Base-by-base conservation (phyloP, 2,329 filamentous ascomycete species). In the Apiospora kogelbergensis region DNA sequence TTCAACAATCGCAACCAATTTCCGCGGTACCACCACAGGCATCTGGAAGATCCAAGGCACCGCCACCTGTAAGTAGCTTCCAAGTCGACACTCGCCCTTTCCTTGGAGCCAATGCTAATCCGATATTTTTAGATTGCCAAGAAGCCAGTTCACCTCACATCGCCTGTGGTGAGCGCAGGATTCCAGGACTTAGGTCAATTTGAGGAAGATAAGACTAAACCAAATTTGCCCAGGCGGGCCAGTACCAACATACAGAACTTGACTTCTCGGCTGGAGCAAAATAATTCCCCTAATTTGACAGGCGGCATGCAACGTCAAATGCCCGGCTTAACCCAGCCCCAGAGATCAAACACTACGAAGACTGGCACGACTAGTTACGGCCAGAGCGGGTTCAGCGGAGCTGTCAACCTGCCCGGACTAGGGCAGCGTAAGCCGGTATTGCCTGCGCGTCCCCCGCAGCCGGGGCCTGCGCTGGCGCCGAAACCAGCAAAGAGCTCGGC, bases 101-200 rank as follows among this genome's bases (percentile, higher is more conserved):
- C 17, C 40, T 42, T 15, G 40, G 11, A 42, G 11, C 40, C 73
- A 76, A 33, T 73, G 76, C 26, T 73, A 68, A 65, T 46, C 10
- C 17, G 86, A 85, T 71, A 79, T 85, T n/a, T 88, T 87, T 17
- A 66, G 65, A 20, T 92, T 65, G 90, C 89, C 26, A 87, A 84
- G 76, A 92, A 92, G 74, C 90, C 90, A 1, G 83, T 86, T 2
- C 86, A 89, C 71, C 81, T 89, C 13, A 73, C 76, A 17, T 78
- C 75, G 15, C 79, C 78, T 7, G 71, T 76, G 3, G 72, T 68
- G 45, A 78, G 72, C 69, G 73, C 76, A 41, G 71, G 72, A 7
- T 63, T 70, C 37, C 60, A 71, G 7, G 72, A 75, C 22, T 48
- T 67, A 6, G 63, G 63, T 15, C 70, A 70, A 33, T 70, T 73